Base-by-base conservation (phyloP, 371 early-diverging fungal species). In the Fennellomyces sp. region DNA sequence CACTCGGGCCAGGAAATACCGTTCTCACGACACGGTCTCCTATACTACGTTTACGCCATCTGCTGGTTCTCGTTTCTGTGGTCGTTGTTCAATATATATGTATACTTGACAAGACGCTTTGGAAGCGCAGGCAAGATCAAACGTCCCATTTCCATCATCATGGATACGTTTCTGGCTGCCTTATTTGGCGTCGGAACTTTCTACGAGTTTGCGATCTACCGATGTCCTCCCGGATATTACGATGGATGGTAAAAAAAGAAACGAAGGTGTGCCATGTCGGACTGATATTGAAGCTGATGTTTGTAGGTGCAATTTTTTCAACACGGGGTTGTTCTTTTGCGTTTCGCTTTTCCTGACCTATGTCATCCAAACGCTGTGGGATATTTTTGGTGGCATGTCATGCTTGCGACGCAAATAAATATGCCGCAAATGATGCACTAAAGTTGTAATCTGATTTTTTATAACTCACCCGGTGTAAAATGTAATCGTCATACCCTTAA, bases 221-320 rank as follows among this genome's bases (percentile, higher is more conserved):
- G 29, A 4, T 75, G 75, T 56, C 64, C 69, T 11, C 72, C 72
- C 3, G 75, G 75, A 10, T 27, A 63, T 13, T 62, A 66, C 28
- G 52, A 75, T 35, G 75, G 75, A 41, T 71, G 69, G 73, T 72
- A 72, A 65, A 25, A 26, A n/a, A 48, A 50, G 10, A 3, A 36
- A 41, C 13, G 15, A 56, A 29, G 11, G 10, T 49, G 25, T 55
- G 36, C 17, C 27, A 17, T 19, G 11, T 38, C 25, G 11, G 21
- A n/a, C 28, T 30, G n/a, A 4, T 35, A 12, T 28, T 27, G n/a
- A n/a, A n/a, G n/a, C 28, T 1, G 19, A 25, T 26, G 28, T 49
- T 23, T n/a, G 3, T 56, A 74, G 74, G 68, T 74, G 75, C 28
- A 57, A 74, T 35, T 71, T 71, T 29, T 69, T 64, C 38, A 74